phyloP scores from a whole-genome alignment of 2,329 filamentous ascomycete species.

The Didymella arachidicola region DNA sequence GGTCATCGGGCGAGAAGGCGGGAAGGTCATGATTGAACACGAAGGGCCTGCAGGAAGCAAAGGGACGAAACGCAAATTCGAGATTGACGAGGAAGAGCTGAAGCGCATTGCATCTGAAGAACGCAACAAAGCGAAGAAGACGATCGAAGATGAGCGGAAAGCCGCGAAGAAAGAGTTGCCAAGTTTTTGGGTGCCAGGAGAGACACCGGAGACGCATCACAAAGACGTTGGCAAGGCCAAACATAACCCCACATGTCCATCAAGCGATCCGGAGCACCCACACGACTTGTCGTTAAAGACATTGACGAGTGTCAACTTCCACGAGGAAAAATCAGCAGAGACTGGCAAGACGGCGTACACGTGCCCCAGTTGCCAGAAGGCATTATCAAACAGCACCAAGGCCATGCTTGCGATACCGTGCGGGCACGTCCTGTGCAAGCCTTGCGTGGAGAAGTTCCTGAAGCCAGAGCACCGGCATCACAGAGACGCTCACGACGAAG shows the following conservation, averaged over 20 bases:
- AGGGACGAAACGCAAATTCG: slow-evolving; percentile 77
- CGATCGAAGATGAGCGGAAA: slow-evolving; percentile 74
- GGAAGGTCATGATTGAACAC: slow-evolving; percentile 55
- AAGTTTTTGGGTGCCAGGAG: slow-evolving; percentile 91
- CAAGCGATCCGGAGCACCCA: slow-evolving; percentile 66
- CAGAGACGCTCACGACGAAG: slow-evolving; percentile 63
- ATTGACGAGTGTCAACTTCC: slow-evolving; percentile 79
- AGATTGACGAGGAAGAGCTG: slow-evolving; percentile 80
- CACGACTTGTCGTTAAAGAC: slow-evolving; percentile 81
- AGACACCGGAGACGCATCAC: slow-evolving; percentile 69
- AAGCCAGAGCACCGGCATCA: slow-evolving; percentile 49
- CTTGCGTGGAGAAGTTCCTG: slow-evolving; percentile 86
- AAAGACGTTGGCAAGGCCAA: slow-evolving; percentile 62
- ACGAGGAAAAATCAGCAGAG: slow-evolving; percentile 69
- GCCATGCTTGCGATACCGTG: slow-evolving; percentile 86
- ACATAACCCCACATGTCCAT: slow-evolving; percentile 76
- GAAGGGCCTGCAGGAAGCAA: slow-evolving; percentile 33
- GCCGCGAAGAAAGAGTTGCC: slow-evolving; percentile 73
- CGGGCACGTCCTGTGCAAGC: slow-evolving; percentile 88
- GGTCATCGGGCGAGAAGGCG: slow-evolving; percentile 53
- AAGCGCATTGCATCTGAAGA: slow-evolving; percentile 74
- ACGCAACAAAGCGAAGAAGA: slow-evolving; percentile 71
- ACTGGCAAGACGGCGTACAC: slow-evolving; percentile 60
- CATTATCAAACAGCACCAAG: slow-evolving; percentile 80
- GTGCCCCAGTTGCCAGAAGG: slow-evolving; percentile 88